Conservation (phyloP, 805 yeast species). For the Millerozyma acaciae region DNA sequence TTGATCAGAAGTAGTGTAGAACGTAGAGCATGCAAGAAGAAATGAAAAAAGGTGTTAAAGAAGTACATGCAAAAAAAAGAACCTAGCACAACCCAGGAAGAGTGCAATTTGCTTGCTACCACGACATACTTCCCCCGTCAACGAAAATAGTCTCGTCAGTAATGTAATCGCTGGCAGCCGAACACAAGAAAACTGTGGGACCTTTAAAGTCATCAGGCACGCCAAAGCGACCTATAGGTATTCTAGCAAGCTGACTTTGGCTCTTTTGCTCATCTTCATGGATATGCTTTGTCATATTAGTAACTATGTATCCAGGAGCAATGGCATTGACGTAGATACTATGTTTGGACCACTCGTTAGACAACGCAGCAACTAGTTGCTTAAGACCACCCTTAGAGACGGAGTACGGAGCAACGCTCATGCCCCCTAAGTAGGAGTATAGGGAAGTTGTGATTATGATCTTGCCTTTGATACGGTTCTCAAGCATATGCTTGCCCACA, state of each 20-base stretch:
- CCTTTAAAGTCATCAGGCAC: constrained; percentile 74
- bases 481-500: constrained; percentile 34
- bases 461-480: constrained; percentile 30
- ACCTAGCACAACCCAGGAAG: too few species aligned
- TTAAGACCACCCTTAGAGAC: constrained; percentile 41
- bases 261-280: constrained; percentile 38
- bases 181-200: constrained; percentile 60
- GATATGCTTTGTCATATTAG: constrained; percentile 69
- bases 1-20: too few species aligned
- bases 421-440: constrained; percentile 39
- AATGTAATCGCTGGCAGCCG: constrained; percentile 66
- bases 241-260: neutral
- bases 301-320: constrained; percentile 71
- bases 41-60: too few species aligned
- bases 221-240: constrained; percentile 70
- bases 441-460: constrained; percentile 42
- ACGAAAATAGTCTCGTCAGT: constrained; percentile 74
- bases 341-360: constrained; percentile 43
- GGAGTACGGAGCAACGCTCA: constrained; percentile 34
- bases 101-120: too few species aligned
- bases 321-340: constrained; percentile 66
- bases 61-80: too few species aligned
- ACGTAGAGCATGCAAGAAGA: too few species aligned
- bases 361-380: constrained; percentile 32
- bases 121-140: too few species aligned